Percentiles rank a stretch among this genome's conserved stretches.
Evolutionary conservation across 352 stramenopile species (phyloP).

Genomic region (Globisporangium heterothallicum): DNA sequence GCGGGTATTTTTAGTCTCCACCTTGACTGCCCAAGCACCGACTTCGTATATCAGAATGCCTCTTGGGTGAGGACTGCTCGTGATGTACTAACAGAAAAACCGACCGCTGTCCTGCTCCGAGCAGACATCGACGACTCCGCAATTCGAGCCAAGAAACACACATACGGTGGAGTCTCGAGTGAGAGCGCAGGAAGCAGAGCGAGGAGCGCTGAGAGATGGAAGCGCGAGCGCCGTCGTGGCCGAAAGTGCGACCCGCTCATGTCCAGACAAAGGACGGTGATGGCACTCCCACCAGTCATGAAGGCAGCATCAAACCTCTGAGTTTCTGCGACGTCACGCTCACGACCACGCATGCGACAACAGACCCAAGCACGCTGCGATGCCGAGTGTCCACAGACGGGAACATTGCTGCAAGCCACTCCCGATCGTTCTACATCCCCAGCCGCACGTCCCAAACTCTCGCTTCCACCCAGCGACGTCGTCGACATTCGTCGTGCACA

Average conservation of each 20-base stretch:
- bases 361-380: background rate
- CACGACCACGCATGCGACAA: too few species aligned
- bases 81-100: too few species aligned
- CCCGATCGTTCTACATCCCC: background rate
- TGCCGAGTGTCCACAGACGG: background rate
- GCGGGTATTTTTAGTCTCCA: too few species aligned
- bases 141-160: too few species aligned
- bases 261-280: background rate
- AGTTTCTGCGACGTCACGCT: background rate
- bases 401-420: background rate
- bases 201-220: too few species aligned
- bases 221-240: background rate
- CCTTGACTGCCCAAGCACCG: too few species aligned
- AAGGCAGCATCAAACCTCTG: too few species aligned
- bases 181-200: background rate
- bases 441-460: background rate
- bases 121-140: too few species aligned
- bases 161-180: background rate
- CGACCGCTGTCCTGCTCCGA: too few species aligned
- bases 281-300: too few species aligned
- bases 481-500: conserved; percentile 8
- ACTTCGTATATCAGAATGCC: too few species aligned
- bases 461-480: background rate
- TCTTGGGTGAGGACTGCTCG: too few species aligned
- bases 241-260: background rate